Base-by-base conservation (phyloP, 257 asterid genomes). In the Fraxinus cuspidata region DNA sequence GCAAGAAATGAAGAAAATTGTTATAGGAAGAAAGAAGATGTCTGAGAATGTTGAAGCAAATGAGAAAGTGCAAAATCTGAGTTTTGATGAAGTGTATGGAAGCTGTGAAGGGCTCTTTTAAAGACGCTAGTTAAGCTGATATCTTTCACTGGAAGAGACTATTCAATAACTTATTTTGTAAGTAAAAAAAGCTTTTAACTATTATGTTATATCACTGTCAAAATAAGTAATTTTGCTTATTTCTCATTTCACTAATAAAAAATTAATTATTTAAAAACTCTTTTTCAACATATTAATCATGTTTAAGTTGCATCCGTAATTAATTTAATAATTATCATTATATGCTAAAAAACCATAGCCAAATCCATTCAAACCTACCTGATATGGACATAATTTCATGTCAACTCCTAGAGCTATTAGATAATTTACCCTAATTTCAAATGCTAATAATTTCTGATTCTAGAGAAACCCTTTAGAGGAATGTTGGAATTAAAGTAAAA, bases 31-130 rank as follows among this genome's bases (percentile, higher is more conserved):
- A 42, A 42, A 0, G 51, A 12, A 42, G 51, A 42, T 2, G 12
- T 11, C 3, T 12, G 47, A 40, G 47, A 40, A 10, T 40, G 18
- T 74, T 35, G 37, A 9, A 23, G 32, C 31, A 60, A 60, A 4
- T 40, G 31, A 4, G 15, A 25, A 53, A 40, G 49, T 28, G 77
- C 37, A 5, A 67, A 10, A 13, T 74, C 67, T 47, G 72, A 74
- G 35, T 64, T 69, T 65, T 56, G 71, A 76, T 75, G 40, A 40
- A 31, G 37, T 28, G 77, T 35, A 5, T 60, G 60, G 44, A 31
- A 58, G 44, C 9, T 16, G 82, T 49, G 78, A 10, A 64, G 70
- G 34, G 77, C 70, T 83, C 84, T 75, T 87, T 88, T 8, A 38
- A 37, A 1, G 44, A 38, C 44, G 8, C 80, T 80, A 73, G 74